Conservation (phyloP, 305 asterid species). For the Fraxinus velutina region DNA sequence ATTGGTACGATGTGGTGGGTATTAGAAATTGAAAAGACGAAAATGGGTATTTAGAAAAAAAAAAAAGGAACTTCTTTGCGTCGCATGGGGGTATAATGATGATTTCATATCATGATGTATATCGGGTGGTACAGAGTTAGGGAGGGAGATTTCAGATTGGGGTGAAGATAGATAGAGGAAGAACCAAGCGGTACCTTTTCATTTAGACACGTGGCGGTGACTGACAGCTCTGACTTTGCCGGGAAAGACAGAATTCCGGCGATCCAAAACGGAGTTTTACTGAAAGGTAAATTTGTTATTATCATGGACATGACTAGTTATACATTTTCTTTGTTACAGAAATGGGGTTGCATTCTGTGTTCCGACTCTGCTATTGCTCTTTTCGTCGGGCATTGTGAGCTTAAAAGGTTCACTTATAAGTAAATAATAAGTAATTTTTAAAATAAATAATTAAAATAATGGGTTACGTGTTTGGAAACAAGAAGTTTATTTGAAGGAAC, state of each 20-base stretch:
- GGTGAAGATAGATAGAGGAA: slow-evolving; percentile 25
- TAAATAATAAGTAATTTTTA: not conserved
- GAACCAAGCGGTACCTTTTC: slow-evolving; percentile 18
- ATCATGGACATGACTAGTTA: not conserved
- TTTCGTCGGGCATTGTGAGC: slow-evolving; percentile 11
- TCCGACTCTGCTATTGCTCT: not conserved
- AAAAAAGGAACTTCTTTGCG: not conserved
- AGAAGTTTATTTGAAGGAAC: not conserved
- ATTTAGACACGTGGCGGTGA: slow-evolving; percentile 21
- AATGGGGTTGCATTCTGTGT: not conserved
- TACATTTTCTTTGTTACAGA: not conserved
- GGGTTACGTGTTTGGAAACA: not conserved
- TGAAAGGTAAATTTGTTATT: slow-evolving; percentile 16
- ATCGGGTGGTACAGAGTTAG: not conserved
- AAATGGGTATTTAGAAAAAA: not conserved
- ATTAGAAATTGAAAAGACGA: not conserved
- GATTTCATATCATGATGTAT: not conserved
- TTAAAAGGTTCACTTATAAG: not conserved
- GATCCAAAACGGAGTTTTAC: slow-evolving; percentile 18
- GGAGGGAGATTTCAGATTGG: slow-evolving; percentile 24
- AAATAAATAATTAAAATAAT: no score
- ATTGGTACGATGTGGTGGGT: not conserved
- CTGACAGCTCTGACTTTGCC: slow-evolving; percentile 18
- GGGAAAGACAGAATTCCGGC: slow-evolving; percentile 22
- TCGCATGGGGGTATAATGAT: not conserved